Conservation (phyloP, 371 early-diverging fungal species). For the Chytridium lagenaria region DNA sequence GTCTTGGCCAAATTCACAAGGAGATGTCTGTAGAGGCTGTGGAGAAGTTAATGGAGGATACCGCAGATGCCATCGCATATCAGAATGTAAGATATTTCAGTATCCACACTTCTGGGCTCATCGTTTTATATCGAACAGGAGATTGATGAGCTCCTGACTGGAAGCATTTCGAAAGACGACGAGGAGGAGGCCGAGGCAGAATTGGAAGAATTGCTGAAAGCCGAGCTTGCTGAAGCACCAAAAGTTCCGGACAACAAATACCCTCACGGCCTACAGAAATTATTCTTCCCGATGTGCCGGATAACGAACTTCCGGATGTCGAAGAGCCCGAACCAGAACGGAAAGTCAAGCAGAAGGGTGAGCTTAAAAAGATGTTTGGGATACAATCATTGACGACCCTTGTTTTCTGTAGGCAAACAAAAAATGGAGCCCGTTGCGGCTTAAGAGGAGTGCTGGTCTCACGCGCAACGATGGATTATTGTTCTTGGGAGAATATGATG, state of each 20-base stretch:
- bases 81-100: constrained; percentile 74
- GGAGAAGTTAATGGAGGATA: constrained; percentile 92
- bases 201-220: constrained; percentile 66
- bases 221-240: constrained; percentile 28
- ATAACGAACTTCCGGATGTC: background rate
- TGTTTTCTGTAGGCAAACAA: background rate
- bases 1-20: constrained; percentile 88
- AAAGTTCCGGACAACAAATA: background rate
- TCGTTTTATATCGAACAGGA: constrained; percentile 56
- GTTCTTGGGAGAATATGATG: too few relatives aligned
- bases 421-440: background rate
- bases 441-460: too few relatives aligned
- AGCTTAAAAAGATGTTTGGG: background rate
- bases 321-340: background rate
- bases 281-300: background rate
- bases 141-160: constrained; percentile 77
- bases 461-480: too few relatives aligned
- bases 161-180: constrained; percentile 77
- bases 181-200: constrained; percentile 85
- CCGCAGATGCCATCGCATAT: constrained; percentile 93
- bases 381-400: too few relatives aligned
- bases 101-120: too few relatives aligned
- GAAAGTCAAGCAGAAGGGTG: background rate
- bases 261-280: background rate
- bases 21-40: constrained; percentile 94